Evolutionary conservation across 257 asterid species (phyloP), one percentile per base, ranked within the genome.

Genomic region (Verbena officinalis): DNA sequence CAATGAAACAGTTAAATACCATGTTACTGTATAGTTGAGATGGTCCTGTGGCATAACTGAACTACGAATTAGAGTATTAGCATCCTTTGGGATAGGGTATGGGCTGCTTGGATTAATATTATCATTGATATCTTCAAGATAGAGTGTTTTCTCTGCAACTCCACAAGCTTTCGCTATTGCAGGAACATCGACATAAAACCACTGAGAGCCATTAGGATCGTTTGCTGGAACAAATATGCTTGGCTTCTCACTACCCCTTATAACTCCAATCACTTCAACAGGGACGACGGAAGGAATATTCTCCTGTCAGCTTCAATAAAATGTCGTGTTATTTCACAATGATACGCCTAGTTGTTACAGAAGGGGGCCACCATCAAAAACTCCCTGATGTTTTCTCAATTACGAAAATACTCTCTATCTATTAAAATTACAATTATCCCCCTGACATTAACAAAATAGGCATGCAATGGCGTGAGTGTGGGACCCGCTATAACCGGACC

Each of bases 1-100:
- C 42, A 49, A 59, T 45, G 64, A 55, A 68, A 40, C 33, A 13
- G 72, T 31, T 5, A 58, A 51, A 19, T 87, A 93, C 99, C 99
- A 93, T 63, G 97, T 93, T 53, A 93, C 39, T 48, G 77, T 83
- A 70, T 93, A 90, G 81, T 93, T 87, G 38, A 93, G 86, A 80
- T 90, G 99, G 73, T 93, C 95, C 70, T 84, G 97, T 16, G 97
- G 97, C 99, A 93, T 93, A 14, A 88, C 96, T 45, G 99, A 90
- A 62, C 92, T 87, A 53, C 81, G 85, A 54, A 86, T 80, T 40
- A 93, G 80, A 43, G 87, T 70, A 74, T 77, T 83, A 53, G 68
- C 69, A 62, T 93, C 95, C 84, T 90, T 93, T 9, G 95, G 99
- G 43, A 93, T 48, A 1, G 99, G 99, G 77, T 93, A 93, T 4